phyloP scores from a whole-genome alignment of 495 filamentous ascomycete species.

The Delitschia confertaspora region DNA sequence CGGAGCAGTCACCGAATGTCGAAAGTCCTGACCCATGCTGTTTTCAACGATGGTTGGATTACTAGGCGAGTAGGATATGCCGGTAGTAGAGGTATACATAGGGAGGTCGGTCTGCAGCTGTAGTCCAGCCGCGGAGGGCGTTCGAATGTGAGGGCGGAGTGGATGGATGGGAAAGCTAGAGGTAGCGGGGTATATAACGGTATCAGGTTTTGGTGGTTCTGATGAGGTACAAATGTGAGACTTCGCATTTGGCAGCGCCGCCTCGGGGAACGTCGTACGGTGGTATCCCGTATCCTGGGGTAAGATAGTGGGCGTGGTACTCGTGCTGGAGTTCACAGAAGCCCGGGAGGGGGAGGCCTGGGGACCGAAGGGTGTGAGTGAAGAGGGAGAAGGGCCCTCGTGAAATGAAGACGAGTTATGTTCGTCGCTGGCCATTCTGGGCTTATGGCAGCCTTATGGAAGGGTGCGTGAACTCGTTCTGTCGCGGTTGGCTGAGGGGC shows the following conservation, averaged over 20 bases:
- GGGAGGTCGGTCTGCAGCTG: slow-evolving; percentile 28
- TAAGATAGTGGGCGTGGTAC: slow-evolving; percentile 1
- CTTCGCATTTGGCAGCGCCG: slow-evolving; percentile 16
- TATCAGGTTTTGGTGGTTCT: neutral
- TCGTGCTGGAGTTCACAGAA: slow-evolving; percentile 4
- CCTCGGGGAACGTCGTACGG: too few relatives aligned
- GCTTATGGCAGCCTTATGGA: too few relatives aligned
- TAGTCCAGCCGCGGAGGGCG: slow-evolving; percentile 28
- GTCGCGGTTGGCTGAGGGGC: too few relatives aligned
- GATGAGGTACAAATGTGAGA: neutral
- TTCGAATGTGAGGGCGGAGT: slow-evolving; percentile 16
- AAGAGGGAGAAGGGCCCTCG: slow-evolving; percentile 9
- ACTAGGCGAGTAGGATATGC: slow-evolving; percentile 1
- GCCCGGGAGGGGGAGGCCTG: neutral
- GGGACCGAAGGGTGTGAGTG: slow-evolving; percentile 6
- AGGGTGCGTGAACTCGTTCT: too few relatives aligned
- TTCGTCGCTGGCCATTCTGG: too few relatives aligned
- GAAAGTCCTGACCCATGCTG: slow-evolving; percentile 6
- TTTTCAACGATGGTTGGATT: slow-evolving; percentile 16
- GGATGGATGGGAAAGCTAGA: slow-evolving; percentile 11
- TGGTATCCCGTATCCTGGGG: neutral
- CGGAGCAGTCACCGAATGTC: slow-evolving; percentile 25
- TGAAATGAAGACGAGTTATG: too few relatives aligned
- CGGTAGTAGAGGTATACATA: slow-evolving; percentile 1
- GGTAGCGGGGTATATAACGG: slow-evolving; percentile 1